phyloP scores from a whole-genome alignment of 225 moss, liverwort and hornwort genomes.

The Polytrichum commune region DNA sequence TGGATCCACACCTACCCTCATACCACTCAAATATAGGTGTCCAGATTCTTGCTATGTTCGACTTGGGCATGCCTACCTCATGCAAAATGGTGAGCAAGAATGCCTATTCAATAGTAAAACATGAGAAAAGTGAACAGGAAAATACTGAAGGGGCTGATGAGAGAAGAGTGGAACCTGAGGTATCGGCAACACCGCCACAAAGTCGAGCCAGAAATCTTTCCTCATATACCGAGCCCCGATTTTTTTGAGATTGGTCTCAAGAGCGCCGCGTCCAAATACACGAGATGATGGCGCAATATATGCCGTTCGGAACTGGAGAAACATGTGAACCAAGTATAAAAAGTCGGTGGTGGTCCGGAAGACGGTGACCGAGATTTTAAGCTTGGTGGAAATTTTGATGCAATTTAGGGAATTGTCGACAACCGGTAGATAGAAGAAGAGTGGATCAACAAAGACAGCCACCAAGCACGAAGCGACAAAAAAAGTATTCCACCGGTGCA shows the following conservation, averaged over 20 bases:
- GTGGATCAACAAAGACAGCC: slow-evolving; percentile 65
- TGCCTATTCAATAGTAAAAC: not conserved
- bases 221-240: slow-evolving; percentile 47
- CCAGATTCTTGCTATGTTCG: too few relatives aligned
- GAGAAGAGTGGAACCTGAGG: slow-evolving; percentile 41
- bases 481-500: slow-evolving; percentile 58
- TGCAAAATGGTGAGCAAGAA: not conserved
- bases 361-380: slow-evolving; percentile 42
- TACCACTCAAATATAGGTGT: too few relatives aligned
- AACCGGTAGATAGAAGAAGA: slow-evolving; percentile 61
- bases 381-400: slow-evolving; percentile 22
- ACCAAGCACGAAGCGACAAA: slow-evolving; percentile 55
- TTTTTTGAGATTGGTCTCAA: slow-evolving; percentile 39
- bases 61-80: not conserved
- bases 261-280: slow-evolving; percentile 52
- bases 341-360: slow-evolving; percentile 64
- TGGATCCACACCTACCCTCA: too few relatives aligned
- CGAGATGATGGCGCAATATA: slow-evolving; percentile 45
- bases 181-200: slow-evolving; percentile 57
- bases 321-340: slow-evolving; percentile 58
- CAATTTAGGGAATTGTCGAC: slow-evolving; percentile 23
- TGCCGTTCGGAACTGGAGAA: slow-evolving; percentile 54
- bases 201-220: slow-evolving; percentile 57
- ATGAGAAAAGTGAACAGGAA: not conserved
- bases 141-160: not conserved